A percentile compares a stretch with the other conserved stretches of the same genome.
These are phyloP conservation scores for Theobroma cacao DNA, from an alignment of 345 rosid genomes.

Conservation along the genomic window DNA sequence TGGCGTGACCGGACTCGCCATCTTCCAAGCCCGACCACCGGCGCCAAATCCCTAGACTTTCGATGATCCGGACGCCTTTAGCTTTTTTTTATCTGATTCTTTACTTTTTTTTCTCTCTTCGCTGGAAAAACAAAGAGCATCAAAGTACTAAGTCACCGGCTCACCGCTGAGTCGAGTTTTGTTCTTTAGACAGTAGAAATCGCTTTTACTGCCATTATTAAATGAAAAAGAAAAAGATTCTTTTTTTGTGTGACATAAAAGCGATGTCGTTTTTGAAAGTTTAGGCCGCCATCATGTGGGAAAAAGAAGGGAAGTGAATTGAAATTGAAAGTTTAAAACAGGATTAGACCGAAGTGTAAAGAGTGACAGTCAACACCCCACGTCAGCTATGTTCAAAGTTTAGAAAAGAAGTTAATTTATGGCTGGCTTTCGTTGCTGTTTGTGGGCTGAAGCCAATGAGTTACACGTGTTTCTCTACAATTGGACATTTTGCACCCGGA, in stretches of 20 bases:
- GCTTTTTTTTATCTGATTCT: background rate
- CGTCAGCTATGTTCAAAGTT: background rate
- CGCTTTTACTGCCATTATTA: background rate
- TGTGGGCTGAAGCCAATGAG: background rate
- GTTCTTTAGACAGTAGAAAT: background rate
- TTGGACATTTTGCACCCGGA: background rate
- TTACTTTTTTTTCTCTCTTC: background rate
- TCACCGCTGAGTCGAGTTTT: background rate
- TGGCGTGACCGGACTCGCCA: conserved; percentile 70
- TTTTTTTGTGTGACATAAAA: background rate
- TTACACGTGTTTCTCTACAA: background rate
- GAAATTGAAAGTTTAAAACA: background rate
- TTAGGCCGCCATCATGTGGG: background rate
- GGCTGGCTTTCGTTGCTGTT: background rate
- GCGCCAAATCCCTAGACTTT: conserved; percentile 20
- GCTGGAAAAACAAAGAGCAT: background rate
- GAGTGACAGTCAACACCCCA: conserved; percentile 12
- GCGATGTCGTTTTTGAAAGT: background rate
- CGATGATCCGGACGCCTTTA: background rate
- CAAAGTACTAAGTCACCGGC: background rate
- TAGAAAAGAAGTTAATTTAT: background rate
- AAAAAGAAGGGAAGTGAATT: background rate
- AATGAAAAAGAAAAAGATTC: background rate
- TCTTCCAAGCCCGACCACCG: conserved; percentile 24
- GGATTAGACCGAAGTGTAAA: background rate